Evolutionary conservation across 2,329 filamentous ascomycete species (phyloP), one percentile per base, ranked within the genome.

Genomic region (Esteya vermicola): DNA sequence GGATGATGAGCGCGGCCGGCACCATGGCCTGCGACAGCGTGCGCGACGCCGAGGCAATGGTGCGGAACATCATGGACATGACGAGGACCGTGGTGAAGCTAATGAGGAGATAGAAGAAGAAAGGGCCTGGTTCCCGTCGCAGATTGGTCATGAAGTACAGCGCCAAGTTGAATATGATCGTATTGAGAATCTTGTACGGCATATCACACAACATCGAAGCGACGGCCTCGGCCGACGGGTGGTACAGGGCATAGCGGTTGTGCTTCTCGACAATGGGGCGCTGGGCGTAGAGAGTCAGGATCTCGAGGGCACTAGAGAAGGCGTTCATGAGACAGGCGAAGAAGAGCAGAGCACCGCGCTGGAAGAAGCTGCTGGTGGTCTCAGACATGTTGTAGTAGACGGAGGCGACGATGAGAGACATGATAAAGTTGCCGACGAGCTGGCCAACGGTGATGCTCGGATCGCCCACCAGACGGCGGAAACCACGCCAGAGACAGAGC

Each of bases 251-350:
- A 54, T 93, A 94, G 43, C 81, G 76, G 40, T 71, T 64, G 50
- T 95, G 88, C 56, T 94, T 94, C 55, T 94, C 85, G 45, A 95
- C 85, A 50, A 94, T 93, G 2, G 83, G 81, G 27, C 88, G 80
- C 71, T 94, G 85, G 2, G 83, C 75, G 54, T 91, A 95, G 7
- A 94, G 69, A 0, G 82, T 85, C 26, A 91, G 59, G 54, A 94
- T 91, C 16, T 91, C 85, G 28, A 89, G 69, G 39, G 81, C 80
- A 54, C 77, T 82, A 47, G 78, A 71, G 52, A 93, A 89, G 31
- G 84, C 85, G 57, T 89, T 93, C 64, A 91, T 78, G 45, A 94
- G 65, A 52, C 86, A 77, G 48, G 84, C 82, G 54, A 93, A 91
- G 72, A 93, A 94, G 38, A 94, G 65, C 19, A 93, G 66, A 33